A percentile compares a stretch with the other conserved stretches of the same genome.
These are phyloP conservation scores for Proteromonas lacertae DNA, from an alignment of 352 stramenopile genomes.

Conservation along the genomic window DNA sequence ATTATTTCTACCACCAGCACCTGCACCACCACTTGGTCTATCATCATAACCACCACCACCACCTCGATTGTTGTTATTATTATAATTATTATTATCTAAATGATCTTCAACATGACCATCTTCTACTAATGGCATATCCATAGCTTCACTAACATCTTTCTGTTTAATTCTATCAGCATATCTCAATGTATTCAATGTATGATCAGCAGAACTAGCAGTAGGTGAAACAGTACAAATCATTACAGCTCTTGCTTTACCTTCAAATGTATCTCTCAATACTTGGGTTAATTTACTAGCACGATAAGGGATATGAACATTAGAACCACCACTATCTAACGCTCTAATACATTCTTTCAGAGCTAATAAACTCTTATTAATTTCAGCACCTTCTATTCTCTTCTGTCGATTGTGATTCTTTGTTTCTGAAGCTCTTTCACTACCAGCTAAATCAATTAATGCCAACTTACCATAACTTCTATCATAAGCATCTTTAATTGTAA, in stretches of 20 bases:
- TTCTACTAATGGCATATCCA: neutral
- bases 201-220: conserved; percentile 53
- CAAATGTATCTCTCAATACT: conserved; percentile 86
- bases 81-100: neutral
- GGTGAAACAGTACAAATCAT: conserved; percentile 86
- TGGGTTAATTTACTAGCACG: conserved; percentile 79
- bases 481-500: conserved; percentile 17
- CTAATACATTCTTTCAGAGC: conserved; percentile 83
- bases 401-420: conserved; percentile 78
- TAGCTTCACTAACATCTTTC: conserved; percentile 16
- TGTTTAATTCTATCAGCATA: conserved; percentile 89
- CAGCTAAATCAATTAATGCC: conserved; percentile 73
- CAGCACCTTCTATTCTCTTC: conserved; percentile 40
- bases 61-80: neutral
- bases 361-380: conserved; percentile 83
- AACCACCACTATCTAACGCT: conserved; percentile 44
- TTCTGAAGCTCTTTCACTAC: conserved; percentile 65
- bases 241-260: conserved; percentile 54
- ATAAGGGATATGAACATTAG: conserved; percentile 82
- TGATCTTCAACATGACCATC: neutral
- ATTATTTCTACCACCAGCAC: too few species aligned
- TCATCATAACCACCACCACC: too few species aligned
- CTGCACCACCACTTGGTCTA: too few species aligned
- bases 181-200: conserved; percentile 81
- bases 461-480: conserved; percentile 39